Evolutionary conservation across 495 filamentous ascomycete genomes (phyloP).

Genomic region (Podospora anserina): DNA sequence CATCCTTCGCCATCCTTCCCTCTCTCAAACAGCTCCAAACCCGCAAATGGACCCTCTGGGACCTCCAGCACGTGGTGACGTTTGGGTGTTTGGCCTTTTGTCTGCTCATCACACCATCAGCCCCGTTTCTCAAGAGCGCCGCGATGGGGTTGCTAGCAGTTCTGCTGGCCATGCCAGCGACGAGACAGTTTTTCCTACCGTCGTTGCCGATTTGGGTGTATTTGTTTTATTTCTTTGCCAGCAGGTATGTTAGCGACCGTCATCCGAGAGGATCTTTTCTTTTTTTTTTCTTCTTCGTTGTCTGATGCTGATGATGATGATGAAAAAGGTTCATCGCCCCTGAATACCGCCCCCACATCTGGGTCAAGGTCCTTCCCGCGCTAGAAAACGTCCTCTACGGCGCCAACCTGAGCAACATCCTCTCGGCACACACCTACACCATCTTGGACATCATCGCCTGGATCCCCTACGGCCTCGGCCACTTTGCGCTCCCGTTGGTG

Average conservation of each 20-base stretch:
- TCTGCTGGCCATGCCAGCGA: conserved; percentile 78
- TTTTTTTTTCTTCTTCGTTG: too few species aligned
- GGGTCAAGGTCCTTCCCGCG: conserved; percentile 91
- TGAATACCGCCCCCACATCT: conserved; percentile 84
- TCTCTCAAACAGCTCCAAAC: conserved; percentile 67
- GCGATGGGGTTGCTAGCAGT: conserved; percentile 62
- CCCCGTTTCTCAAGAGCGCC: conserved; percentile 69
- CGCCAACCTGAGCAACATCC: conserved; percentile 90
- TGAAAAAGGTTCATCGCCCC: conserved; percentile 66
- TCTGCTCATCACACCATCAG: conserved; percentile 70
- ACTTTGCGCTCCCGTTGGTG: conserved; percentile 79
- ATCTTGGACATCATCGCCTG: conserved; percentile 84
- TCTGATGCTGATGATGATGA: not conserved
- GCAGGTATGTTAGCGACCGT: conserved; percentile 60
- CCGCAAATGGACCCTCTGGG: conserved; percentile 80
- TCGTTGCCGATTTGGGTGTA: conserved; percentile 80
- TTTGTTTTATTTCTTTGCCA: conserved; percentile 83
- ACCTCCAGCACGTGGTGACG: conserved; percentile 78
- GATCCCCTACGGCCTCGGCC: conserved; percentile 87
- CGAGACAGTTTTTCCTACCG: conserved; percentile 86
- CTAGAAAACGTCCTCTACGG: conserved; percentile 96
- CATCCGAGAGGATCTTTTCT: too few species aligned
- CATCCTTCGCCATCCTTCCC: conserved; percentile 72
- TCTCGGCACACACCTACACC: conserved; percentile 79
- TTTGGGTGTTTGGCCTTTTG: conserved; percentile 74